Conservation (phyloP, 129 eudicot species). For the Solidago caesia region DNA sequence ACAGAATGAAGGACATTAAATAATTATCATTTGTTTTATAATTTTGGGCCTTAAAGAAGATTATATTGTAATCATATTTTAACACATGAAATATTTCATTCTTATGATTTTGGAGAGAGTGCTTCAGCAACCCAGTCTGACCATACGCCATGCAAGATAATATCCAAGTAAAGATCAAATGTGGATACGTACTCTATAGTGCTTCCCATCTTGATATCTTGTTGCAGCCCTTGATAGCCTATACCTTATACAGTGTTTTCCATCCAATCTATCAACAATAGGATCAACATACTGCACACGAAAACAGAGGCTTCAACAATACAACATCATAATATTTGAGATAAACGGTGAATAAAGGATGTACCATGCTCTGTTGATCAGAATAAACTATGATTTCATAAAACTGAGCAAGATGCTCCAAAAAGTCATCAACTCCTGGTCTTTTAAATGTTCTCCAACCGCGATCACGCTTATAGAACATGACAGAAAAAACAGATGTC, state of each 20-base stretch:
- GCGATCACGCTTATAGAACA: conserved; percentile 69
- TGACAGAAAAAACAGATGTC: conserved; percentile 6
- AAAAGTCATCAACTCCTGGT: conserved; percentile 85
- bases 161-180: not conserved
- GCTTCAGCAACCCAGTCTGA: not conserved
- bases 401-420: conserved; percentile 74
- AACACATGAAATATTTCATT: too few species aligned
- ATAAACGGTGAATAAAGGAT: conserved; percentile 7
- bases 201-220: conserved; percentile 79
- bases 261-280: conserved; percentile 71
- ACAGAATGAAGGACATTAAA: too few species aligned
- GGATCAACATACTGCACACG: conserved; percentile 83
- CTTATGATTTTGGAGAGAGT: too few species aligned
- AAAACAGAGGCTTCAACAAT: conserved; percentile 12
- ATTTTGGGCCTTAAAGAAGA: too few species aligned
- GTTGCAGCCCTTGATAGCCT: conserved; percentile 78
- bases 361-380: conserved; percentile 71
- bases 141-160: conserved; percentile 4
- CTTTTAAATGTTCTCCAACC: conserved; percentile 97
- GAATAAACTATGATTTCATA: conserved; percentile 79
- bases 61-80: too few species aligned
- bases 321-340: conserved; percentile 1
- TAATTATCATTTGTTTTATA: too few species aligned
- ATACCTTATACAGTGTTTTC: conserved; percentile 57
- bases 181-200: conserved; percentile 67